Base-by-base conservation (phyloP, 192 early-diverging fungal genomes). In the Coemansia interrupta region DNA sequence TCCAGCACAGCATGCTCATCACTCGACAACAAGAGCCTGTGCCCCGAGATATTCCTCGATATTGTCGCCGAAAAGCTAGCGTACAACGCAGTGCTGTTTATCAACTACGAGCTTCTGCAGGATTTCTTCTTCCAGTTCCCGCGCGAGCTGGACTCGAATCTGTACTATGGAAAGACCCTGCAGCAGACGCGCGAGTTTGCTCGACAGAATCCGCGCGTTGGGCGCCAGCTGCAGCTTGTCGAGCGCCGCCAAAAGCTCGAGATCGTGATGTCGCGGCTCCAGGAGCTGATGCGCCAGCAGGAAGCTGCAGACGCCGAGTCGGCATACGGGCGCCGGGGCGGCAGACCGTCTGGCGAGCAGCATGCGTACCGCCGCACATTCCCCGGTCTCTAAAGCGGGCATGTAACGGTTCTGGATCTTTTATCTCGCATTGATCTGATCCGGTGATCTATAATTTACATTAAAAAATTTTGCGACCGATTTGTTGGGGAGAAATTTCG, bases 91-190 rank as follows among this genome's bases (percentile, higher is more conserved):
- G 94, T 94, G 38, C 94, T 98, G 90, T 98, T 98, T 69, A 95
- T 98, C 62, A 91, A 93, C 68, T 91, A 95, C 17, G 96, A 98
- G 74, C 83, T 98, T 46, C 78, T 98, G 68, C 95, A 94, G 68
- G 96, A 98, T 73, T 98, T 97, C 78, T 94, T 96, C 67, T 96
- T 96, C 86, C 94, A 97, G 80, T 85, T 97, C 58, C 96, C 96
- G 32, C 78, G 96, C 36, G 92, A 96, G 76, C 86, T 98, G 18
- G 96, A 98, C 70, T 87, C 92, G 57, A 82, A 87, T 51, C 65
- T 98, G 56, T 94, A 94, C 54, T 96, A 96, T 53, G 90, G 89
- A 68, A 81, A 93, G 66, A 84, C 82, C 8, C 73, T 86, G 60
- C 67, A 86, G 52, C 86, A 97, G 64, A 91, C 95, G 51, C 79